phyloP scores from a whole-genome alignment of 2,329 filamentous ascomycete species.

The Ampelomyces quisqualis region DNA sequence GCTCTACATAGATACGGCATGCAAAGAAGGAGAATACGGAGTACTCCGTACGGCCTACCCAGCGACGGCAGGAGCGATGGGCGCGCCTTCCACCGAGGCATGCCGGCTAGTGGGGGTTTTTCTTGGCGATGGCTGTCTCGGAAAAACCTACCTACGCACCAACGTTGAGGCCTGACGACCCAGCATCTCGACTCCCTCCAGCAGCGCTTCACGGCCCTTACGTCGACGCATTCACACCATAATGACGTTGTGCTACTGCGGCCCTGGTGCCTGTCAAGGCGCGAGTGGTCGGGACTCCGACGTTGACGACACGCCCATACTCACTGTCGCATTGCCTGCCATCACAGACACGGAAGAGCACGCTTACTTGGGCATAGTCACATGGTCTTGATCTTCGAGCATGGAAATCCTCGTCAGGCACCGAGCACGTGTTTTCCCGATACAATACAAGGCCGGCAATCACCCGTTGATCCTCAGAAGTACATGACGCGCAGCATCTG shows the following conservation, averaged over 20 bases:
- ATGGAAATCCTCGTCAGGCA: conserved; percentile 22
- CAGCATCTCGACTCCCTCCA: conserved; percentile 7
- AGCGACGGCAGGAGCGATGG: neutral
- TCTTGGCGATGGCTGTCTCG: neutral
- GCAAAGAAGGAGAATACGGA: too few relatives aligned
- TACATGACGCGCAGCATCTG: conserved; percentile 18
- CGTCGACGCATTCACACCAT: neutral
- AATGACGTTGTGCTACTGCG: conserved; percentile 11
- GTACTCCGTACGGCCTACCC: too few relatives aligned
- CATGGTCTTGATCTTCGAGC: conserved; percentile 18
- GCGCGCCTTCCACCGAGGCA: too few relatives aligned
- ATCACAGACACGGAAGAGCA: conserved; percentile 2
- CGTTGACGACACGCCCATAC: neutral
- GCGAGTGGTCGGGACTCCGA: neutral
- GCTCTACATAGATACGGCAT: too few relatives aligned
- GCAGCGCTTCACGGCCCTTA: conserved; percentile 8
- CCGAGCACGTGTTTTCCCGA: conserved; percentile 29
- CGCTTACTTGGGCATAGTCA: conserved; percentile 28
- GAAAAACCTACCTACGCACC: conserved; percentile 5
- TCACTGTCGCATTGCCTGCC: neutral
- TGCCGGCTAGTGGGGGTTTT: neutral
- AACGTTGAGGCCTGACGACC: conserved; percentile 5
- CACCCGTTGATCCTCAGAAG: conserved; percentile 18
- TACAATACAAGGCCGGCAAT: conserved; percentile 16
- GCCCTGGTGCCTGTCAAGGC: neutral